Evolutionary conservation across 805 yeast genomes (phyloP), one percentile per base, ranked within the genome.

Genomic region (Zygoascus flipseniorum): DNA sequence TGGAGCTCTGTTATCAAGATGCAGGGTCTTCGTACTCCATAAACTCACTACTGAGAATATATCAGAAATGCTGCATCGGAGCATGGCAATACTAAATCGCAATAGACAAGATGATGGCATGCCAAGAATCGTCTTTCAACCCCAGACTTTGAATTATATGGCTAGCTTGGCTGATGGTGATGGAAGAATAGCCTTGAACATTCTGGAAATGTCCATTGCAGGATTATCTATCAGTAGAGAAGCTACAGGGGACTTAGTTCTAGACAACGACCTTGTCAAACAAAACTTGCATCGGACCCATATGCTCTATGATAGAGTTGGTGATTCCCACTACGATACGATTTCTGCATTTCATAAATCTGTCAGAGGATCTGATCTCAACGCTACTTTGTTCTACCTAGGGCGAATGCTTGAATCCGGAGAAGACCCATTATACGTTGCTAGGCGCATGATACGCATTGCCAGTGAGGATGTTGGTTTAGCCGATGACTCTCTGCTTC

Each of bases 261-360:
- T 54, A 14, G 55, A 55, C 26, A 47, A 46, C 5, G 64, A 62
- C 1, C 52, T 53, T 13, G 59, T 83, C 42, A 72, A 77, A 44
- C 52, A 66, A 57, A 60, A 78, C 49, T 58, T 81, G 63, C 60
- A 74, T 64, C 69, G 80, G 64, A 76, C 83, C 1, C 77, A 77
- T 50, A 73, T 80, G 68, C 70, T 83, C 60, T 90, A 92, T 65
- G 98, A 93, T 67, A 75, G 87, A 47, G 82, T 81, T 35, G 97
- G 97, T 0, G 99, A 93, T 61, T 80, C 82, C 4, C 99, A 93
- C 67, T 93, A 93, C 67, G 99, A 93, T 66, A 81, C 96, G 0
- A 93, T 93, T 6, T 86, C 96, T 13, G 99, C 99, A 0, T 86
- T 93, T 59, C 99, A 93, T 70, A 93, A 93, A 64, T 80, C 96